A percentile compares a stretch with the other conserved stretches of the same genome.
phyloP scores from a whole-genome alignment of 106 monocot species.

The Vanilla planifolia region DNA sequence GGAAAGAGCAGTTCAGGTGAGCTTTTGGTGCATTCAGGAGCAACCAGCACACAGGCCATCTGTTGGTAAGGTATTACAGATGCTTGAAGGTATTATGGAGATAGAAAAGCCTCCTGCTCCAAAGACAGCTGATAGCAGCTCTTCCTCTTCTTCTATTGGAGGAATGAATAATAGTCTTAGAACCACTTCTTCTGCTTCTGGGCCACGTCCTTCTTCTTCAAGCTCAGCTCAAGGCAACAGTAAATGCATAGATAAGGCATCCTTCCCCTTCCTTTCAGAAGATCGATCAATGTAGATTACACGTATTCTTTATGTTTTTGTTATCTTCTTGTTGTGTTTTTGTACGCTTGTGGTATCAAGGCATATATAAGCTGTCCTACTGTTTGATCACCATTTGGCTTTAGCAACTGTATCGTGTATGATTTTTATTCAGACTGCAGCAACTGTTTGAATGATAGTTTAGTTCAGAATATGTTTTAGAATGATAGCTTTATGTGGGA shows the following conservation, averaged over 20 bases:
- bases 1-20: constrained; percentile 42
- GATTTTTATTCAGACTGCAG: too few relatives aligned
- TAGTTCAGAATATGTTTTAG: too few relatives aligned
- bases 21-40: constrained; percentile 96
- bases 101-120: constrained; percentile 68
- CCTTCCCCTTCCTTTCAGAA: constrained; percentile 19
- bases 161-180: constrained; percentile 14
- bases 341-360: too few relatives aligned
- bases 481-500: too few relatives aligned
- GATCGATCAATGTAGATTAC: not conserved
- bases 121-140: constrained; percentile 28
- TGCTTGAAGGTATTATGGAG: constrained; percentile 87
- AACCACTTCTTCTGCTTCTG: constrained; percentile 16
- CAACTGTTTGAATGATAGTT: too few relatives aligned
- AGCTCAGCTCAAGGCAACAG: not conserved
- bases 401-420: not conserved
- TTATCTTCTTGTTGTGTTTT: too few relatives aligned
- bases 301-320: not conserved
- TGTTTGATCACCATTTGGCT: not conserved
- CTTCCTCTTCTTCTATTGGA: constrained; percentile 9
- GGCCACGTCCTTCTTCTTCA: constrained; percentile 10
- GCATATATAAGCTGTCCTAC: too few relatives aligned
- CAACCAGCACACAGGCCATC: constrained; percentile 79
- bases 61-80: constrained; percentile 87
- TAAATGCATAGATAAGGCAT: constrained; percentile 10